Conservation (phyloP, 1,284 basidiomycete genomes). For the Ustilago vetiveriae region DNA sequence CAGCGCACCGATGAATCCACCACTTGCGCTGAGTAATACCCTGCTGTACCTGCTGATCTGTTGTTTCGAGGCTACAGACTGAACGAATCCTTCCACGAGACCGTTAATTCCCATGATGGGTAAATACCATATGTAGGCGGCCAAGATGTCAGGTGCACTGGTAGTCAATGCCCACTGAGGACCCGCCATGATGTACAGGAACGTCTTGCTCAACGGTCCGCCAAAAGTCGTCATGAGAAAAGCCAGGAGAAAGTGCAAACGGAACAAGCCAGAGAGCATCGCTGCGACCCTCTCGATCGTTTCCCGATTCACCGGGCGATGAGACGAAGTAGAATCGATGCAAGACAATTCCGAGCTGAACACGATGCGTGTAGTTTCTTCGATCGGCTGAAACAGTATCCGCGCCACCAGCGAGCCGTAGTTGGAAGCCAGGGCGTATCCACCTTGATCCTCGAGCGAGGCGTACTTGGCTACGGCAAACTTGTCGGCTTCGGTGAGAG, state of each 20-base stretch:
- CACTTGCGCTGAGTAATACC: conserved; percentile 51
- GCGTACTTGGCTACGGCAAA: conserved; percentile 69
- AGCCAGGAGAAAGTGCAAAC: conserved; percentile 49
- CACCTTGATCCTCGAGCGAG: conserved; percentile 61
- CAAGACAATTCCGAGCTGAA: conserved; percentile 34
- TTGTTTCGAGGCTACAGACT: conserved; percentile 39
- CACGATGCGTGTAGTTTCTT: conserved; percentile 58
- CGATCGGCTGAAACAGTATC: conserved; percentile 64
- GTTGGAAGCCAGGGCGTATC: conserved; percentile 64
- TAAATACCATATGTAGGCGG: conserved; percentile 57
- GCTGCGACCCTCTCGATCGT: not conserved
- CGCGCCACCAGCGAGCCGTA: conserved; percentile 63
- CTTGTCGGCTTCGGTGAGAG: conserved; percentile 95
- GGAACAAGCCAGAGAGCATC: conserved; percentile 50
- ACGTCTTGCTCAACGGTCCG: conserved; percentile 46
- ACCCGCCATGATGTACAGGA: conserved; percentile 59
- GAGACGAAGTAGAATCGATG: conserved; percentile 1
- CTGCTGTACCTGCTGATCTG: conserved; percentile 49
- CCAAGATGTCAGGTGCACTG: conserved; percentile 54
- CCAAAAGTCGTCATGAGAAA: conserved; percentile 49
- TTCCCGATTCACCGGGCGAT: not conserved
- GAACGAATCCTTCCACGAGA: conserved; percentile 62
- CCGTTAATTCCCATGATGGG: conserved; percentile 65
- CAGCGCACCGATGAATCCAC: conserved; percentile 41
- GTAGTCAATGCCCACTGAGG: conserved; percentile 53